Evolutionary conservation across 2,329 filamentous ascomycete species (phyloP).

Genomic region (Torrubiellomyces zombiae): DNA sequence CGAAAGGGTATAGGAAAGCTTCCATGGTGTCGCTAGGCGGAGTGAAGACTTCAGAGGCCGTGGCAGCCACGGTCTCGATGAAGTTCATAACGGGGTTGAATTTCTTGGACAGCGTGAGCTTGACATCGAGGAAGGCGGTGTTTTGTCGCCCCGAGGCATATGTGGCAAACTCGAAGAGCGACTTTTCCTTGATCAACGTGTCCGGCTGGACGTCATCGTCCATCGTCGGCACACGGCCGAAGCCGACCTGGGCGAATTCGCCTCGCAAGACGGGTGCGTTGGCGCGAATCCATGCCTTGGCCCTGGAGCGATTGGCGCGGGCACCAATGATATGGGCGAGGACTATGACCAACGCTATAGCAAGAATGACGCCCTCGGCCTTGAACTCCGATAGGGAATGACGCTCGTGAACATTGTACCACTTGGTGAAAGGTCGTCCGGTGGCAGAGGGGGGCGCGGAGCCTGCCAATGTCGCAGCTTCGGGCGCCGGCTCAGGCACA

Average conservation of each 20-base stretch:
- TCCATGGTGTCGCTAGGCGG: constrained; percentile 58
- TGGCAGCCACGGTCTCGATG: constrained; percentile 50
- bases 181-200: constrained; percentile 63
- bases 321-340: constrained; percentile 69
- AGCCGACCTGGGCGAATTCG: constrained; percentile 83
- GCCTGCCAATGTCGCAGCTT: constrained; percentile 28
- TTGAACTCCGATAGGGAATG: constrained; percentile 71
- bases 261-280: constrained; percentile 54
- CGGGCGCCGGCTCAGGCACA: constrained; percentile 30
- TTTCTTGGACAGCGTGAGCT: constrained; percentile 64
- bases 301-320: constrained; percentile 62
- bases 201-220: constrained; percentile 23
- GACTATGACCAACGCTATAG: constrained; percentile 57
- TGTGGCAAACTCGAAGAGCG: constrained; percentile 66
- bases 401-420: constrained; percentile 95
- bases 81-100: constrained; percentile 57
- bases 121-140: constrained; percentile 76
- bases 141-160: constrained; percentile 91
- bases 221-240: constrained; percentile 38
- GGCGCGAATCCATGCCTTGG: constrained; percentile 62
- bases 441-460: constrained; percentile 30
- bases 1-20: constrained; percentile 71
- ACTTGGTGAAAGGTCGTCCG: constrained; percentile 64
- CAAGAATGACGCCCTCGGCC: constrained; percentile 68
- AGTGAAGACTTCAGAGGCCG: constrained; percentile 66